phyloP scores from a whole-genome alignment of 495 filamentous ascomycete species.

The Aspergillus leporis region DNA sequence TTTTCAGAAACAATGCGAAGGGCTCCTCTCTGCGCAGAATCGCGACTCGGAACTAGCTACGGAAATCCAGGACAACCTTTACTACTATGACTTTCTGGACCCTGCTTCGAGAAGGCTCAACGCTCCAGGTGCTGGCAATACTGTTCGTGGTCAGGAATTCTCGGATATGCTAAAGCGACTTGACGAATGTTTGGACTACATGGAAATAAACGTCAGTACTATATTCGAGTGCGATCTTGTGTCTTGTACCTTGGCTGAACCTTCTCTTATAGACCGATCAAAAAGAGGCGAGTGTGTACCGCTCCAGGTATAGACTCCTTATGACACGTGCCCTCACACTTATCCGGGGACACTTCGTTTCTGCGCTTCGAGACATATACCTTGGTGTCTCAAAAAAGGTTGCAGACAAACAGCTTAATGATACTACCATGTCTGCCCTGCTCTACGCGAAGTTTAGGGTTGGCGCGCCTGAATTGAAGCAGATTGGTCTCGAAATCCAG shows the following conservation, averaged over 20 bases:
- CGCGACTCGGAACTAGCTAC: slow-evolving; percentile 74
- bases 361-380: slow-evolving; percentile 66
- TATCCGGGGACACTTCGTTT: slow-evolving; percentile 83
- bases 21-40: slow-evolving; percentile 74
- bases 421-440: slow-evolving; percentile 73
- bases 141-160: slow-evolving; percentile 79
- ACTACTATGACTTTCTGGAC: slow-evolving; percentile 90
- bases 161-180: slow-evolving; percentile 81
- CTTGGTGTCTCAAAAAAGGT: slow-evolving; percentile 70
- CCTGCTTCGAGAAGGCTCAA: slow-evolving; percentile 87
- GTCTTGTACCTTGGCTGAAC: slow-evolving; percentile 16
- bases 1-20: slow-evolving; percentile 90
- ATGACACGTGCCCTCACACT: slow-evolving; percentile 74
- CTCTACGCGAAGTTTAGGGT: slow-evolving; percentile 78
- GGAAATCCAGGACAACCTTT: slow-evolving; percentile 78
- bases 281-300: slow-evolving; percentile 81
- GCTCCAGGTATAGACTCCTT: slow-evolving; percentile 66
- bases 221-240: neutral
- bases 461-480: slow-evolving; percentile 64
- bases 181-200: slow-evolving; percentile 87
- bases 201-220: slow-evolving; percentile 72
- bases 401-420: slow-evolving; percentile 68
- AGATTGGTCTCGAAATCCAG: slow-evolving; percentile 66
- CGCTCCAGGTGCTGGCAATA: slow-evolving; percentile 82
- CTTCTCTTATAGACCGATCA: slow-evolving; percentile 62